Evolutionary conservation across 1,284 basidiomycete species (phyloP).

Genomic region (Sporisorium graminicola): DNA sequence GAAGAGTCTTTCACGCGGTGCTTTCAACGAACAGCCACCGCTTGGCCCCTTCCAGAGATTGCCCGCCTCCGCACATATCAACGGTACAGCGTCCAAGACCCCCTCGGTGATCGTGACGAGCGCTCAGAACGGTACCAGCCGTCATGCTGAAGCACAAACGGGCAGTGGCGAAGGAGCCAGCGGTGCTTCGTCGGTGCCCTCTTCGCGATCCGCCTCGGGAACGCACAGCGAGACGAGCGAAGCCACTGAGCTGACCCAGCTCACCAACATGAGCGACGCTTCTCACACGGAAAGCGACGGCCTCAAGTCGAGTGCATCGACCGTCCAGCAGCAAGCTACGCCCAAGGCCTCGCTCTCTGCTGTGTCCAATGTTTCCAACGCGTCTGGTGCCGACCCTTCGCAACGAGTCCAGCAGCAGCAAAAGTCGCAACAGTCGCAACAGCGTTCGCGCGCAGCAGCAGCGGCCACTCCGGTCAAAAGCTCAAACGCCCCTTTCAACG

Average conservation of each 20-base stretch:
- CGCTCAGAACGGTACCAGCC: slow-evolving; percentile 22
- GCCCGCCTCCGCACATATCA: slow-evolving; percentile 22
- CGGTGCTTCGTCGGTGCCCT: slow-evolving; percentile 49
- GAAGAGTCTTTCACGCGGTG: slow-evolving; percentile 72
- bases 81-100: slow-evolving; percentile 10
- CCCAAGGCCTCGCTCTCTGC: slow-evolving; percentile 54
- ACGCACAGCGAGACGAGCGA: slow-evolving; percentile 65
- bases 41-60: slow-evolving; percentile 51
- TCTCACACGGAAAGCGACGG: slow-evolving; percentile 37
- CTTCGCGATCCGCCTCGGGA: slow-evolving; percentile 65
- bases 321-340: slow-evolving; percentile 61
- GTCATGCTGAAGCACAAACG: slow-evolving; percentile 31
- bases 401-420: slow-evolving; percentile 12
- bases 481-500: slow-evolving; percentile 68
- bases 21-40: slow-evolving; percentile 61
- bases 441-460: slow-evolving; percentile 12
- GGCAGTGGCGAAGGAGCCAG: slow-evolving; percentile 32
- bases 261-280: slow-evolving; percentile 37
- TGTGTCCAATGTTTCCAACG: slow-evolving; percentile 35
- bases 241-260: slow-evolving; percentile 46
- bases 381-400: slow-evolving; percentile 17
- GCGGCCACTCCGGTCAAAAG: not conserved
- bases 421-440: slow-evolving; percentile 21
- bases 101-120: slow-evolving; percentile 53
- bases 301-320: slow-evolving; percentile 58